Percentiles rank a stretch among this genome's conserved stretches.
Conservation (phyloP, 495 filamentous ascomycete species). For the Daldinia concentrica region DNA sequence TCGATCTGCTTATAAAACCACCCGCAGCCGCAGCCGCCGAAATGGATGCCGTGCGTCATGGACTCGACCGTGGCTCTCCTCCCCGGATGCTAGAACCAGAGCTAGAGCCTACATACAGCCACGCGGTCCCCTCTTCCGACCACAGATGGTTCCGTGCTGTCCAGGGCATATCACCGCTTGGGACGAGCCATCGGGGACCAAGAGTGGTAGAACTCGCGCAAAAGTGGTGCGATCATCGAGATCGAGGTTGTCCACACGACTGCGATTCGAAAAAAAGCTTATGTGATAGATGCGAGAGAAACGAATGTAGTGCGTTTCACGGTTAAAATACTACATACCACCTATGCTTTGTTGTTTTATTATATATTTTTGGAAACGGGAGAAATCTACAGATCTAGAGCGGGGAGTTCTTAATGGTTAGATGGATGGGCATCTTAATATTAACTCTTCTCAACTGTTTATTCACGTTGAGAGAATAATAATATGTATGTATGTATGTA, state of each 20-base stretch:
- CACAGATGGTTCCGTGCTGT: neutral
- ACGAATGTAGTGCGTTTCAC: constrained; percentile 10
- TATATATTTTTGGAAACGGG: neutral
- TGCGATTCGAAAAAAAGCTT: neutral
- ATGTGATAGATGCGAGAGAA: constrained; percentile 7
- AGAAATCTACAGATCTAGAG: neutral
- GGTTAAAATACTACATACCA: neutral
- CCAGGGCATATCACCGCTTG: neutral
- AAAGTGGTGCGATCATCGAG: constrained; percentile 17
- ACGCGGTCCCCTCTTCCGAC: neutral
- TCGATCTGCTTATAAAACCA: neutral
- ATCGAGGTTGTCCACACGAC: constrained; percentile 13
- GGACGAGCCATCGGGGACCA: neutral
- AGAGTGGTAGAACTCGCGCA: neutral
- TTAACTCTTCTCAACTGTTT: constrained; percentile 6
- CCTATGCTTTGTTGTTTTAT: neutral
- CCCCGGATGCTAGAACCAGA: neutral
- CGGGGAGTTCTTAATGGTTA: neutral
- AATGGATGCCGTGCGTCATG: constrained; percentile 9
- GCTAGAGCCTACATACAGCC: neutral
- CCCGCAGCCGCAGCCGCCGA: constrained; percentile 4
- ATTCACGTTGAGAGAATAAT: neutral
- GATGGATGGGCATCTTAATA: constrained; percentile 6
- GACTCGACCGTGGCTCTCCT: neutral
- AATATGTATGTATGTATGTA: no score